Evolutionary conservation across 495 filamentous ascomycete genomes (phyloP).

Genomic region (Xylaria venustula): DNA sequence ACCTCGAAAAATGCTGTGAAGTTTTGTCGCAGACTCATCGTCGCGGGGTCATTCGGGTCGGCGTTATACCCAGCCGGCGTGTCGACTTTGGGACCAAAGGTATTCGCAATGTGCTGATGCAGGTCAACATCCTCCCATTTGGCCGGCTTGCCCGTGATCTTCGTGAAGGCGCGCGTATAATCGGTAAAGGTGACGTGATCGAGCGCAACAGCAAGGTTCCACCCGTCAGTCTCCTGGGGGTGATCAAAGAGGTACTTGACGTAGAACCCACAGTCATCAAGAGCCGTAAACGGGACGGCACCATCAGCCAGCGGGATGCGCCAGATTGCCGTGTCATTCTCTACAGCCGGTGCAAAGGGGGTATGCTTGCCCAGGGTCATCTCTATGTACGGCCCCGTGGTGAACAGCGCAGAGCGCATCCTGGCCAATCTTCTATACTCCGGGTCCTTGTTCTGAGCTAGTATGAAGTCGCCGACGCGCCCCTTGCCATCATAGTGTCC

Average conservation of each 20-base stretch:
- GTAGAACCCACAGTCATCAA: slow-evolving; percentile 55
- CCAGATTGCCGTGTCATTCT: slow-evolving; percentile 44
- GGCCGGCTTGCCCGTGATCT: slow-evolving; percentile 53
- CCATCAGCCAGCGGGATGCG: slow-evolving; percentile 42
- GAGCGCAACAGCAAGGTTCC: slow-evolving; percentile 53
- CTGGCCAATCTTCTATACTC: neutral
- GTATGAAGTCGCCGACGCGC: slow-evolving; percentile 51
- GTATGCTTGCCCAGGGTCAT: slow-evolving; percentile 41
- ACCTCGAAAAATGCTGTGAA: slow-evolving; percentile 55
- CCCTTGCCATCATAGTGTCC: slow-evolving; percentile 59
- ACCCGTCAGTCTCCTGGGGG: slow-evolving; percentile 40
- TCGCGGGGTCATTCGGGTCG: slow-evolving; percentile 37
- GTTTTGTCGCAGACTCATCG: slow-evolving; percentile 48
- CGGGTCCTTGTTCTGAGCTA: slow-evolving; percentile 36
- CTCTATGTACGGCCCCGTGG: slow-evolving; percentile 55
- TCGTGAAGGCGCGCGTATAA: slow-evolving; percentile 48
- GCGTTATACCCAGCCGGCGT: slow-evolving; percentile 38
- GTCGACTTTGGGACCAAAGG: slow-evolving; percentile 18
- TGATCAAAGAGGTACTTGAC: slow-evolving; percentile 58
- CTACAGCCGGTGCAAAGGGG: slow-evolving; percentile 36
- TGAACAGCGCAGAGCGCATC: slow-evolving; percentile 51
- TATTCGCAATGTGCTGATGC: slow-evolving; percentile 36
- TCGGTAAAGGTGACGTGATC: slow-evolving; percentile 47
- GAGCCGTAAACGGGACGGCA: slow-evolving; percentile 43
- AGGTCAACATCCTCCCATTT: slow-evolving; percentile 38